Evolutionary conservation across 306 rosid species (phyloP).

Genomic region (Morella rubra): DNA sequence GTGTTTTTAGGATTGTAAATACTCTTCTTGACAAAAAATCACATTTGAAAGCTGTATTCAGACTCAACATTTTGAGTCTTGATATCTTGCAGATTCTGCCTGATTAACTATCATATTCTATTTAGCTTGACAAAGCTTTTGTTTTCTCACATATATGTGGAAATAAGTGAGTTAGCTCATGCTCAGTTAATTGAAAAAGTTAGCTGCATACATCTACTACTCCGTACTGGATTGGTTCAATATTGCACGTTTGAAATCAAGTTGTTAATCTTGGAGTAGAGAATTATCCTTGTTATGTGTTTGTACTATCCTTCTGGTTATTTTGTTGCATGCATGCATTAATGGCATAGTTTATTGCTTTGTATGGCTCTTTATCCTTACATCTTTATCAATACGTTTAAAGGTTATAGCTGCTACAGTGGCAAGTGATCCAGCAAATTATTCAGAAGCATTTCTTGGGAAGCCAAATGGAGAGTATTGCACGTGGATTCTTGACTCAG

Average conservation of each 20-base stretch:
- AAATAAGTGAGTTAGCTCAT: neutral
- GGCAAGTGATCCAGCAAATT: slow-evolving; percentile 76
- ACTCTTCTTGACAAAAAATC: neutral
- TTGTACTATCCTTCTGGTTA: neutral
- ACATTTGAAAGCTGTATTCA: neutral
- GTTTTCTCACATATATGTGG: neutral
- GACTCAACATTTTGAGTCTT: neutral
- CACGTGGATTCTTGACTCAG: slow-evolving; percentile 87
- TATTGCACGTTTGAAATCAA: neutral
- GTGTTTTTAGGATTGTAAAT: neutral
- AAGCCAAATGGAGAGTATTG: slow-evolving; percentile 85
- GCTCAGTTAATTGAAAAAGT: neutral
- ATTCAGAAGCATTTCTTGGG: slow-evolving; percentile 88
- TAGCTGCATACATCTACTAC: neutral
- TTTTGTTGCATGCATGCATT: slow-evolving; percentile 11
- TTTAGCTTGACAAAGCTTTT: neutral
- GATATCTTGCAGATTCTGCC: neutral
- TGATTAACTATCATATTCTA: neutral
- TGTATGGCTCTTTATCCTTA: slow-evolving; percentile 13
- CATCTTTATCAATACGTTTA: slow-evolving; percentile 22
- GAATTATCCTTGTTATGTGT: neutral
- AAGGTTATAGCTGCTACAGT: slow-evolving; percentile 96
- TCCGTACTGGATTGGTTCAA: neutral
- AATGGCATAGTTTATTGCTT: slow-evolving; percentile 5
- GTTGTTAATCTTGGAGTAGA: neutral